phyloP scores from a whole-genome alignment of 23 red algal species.

The Gracilaria gracilis region DNA sequence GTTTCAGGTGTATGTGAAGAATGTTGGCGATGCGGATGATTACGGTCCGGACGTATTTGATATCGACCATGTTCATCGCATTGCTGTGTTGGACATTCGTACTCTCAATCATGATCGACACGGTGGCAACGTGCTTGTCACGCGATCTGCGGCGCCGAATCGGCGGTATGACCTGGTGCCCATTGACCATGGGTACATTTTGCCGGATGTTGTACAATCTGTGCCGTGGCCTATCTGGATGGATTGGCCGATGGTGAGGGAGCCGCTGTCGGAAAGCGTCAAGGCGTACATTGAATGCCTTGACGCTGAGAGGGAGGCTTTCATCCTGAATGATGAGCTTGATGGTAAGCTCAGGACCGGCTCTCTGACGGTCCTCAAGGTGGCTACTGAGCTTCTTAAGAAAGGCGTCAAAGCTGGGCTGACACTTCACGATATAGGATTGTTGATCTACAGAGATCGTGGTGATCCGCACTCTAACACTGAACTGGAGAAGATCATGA shows the following conservation, averaged over 20 bases:
- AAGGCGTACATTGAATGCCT: slow-evolving; percentile 75
- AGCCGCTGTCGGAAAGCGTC: slow-evolving; percentile 72
- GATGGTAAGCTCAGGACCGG: slow-evolving; percentile 68
- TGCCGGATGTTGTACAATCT: too few relatives aligned
- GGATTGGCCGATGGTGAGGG: slow-evolving; percentile 84
- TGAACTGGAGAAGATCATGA: slow-evolving; percentile 69
- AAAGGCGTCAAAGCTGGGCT: slow-evolving; percentile 72
- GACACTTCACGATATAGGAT: slow-evolving; percentile 89
- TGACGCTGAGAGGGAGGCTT: slow-evolving; percentile 80
- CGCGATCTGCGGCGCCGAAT: too few relatives aligned
- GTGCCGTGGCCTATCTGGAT: too few relatives aligned
- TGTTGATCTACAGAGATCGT: slow-evolving; percentile 77
- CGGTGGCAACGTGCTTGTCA: slow-evolving; percentile 92
- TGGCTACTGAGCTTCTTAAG: slow-evolving; percentile 86
- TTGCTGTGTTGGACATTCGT: slow-evolving; percentile 89
- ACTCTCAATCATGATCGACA: slow-evolving; percentile 95
- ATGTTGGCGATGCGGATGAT: slow-evolving; percentile 97
- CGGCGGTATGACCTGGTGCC: too few relatives aligned
- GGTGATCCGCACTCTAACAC: slow-evolving; percentile 51
- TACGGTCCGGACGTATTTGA: slow-evolving; percentile 92
- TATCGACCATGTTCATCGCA: too few relatives aligned
- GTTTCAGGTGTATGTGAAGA: slow-evolving; percentile 91
- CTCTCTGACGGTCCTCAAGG: slow-evolving; percentile 73
- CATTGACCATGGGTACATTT: slow-evolving; percentile 99
- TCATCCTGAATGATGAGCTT: too few relatives aligned